Evolutionary conservation across 139 green algal species (phyloP), one percentile per base, ranked within the genome.

Genomic region (Medakamo hakoo): DNA sequence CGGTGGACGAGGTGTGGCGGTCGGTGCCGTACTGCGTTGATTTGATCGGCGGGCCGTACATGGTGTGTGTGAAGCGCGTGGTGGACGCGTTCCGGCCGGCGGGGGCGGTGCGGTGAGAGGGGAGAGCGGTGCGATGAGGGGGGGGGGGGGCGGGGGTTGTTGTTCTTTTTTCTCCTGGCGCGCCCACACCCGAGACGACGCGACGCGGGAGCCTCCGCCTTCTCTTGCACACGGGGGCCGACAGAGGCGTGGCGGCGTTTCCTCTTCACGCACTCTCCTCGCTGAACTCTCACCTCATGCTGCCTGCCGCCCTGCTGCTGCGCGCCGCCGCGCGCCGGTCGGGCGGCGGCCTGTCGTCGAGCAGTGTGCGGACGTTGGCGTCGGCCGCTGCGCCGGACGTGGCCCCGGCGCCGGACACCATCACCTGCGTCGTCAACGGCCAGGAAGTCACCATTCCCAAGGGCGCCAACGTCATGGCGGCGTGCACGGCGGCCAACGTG

Each of bases 401-500:
- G 2, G 62, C 58, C 16, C 64, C 73, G 4, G 58, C 66, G 2
- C 66, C 74, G 19, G 73, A 90, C 48, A 64, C 66, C 22, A 83
- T 97, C n/a, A 80, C 95, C 57, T 71, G 94, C 21, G 88, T 82
- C 31, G 88, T 98, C 9, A 84, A 99, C 65, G 93, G 83, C 9
- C 56, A 90, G 61, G 55, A 74, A 0, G 75, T 96, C 0, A 69
- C 78, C 5, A 71, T 99, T 16, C 81, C 84, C 4, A 98, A 96
- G 68, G 87, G 82, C 29, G 77, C 73, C 3, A 89, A 78, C 27
- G 90, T 99, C 25, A 73, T 99, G 49, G 82, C 95, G 67, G 93
- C 93, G 1, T 99, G 93, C 76, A 88, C 96, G 57, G 86, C 84
- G 28, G 92, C 90, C 27, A 92, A 92, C 40, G 78, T 98, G 16